Conservation (phyloP, 2,329 filamentous ascomycete genomes). For the Aspergillus ibericus region DNA sequence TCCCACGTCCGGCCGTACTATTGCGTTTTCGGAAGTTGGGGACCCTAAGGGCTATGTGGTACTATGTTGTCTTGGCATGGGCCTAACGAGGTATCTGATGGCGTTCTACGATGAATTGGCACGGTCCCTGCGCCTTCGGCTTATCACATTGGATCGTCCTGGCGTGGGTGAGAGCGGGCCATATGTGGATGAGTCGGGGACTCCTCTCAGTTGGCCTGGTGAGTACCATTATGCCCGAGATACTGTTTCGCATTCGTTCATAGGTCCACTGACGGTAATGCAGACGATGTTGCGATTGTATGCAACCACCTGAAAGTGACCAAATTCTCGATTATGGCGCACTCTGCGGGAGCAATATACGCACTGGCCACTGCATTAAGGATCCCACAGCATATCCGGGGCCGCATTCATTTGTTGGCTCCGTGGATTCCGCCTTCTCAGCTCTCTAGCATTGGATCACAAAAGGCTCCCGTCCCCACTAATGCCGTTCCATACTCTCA, state of each 20-base stretch:
- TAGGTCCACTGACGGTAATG: constrained; percentile 8
- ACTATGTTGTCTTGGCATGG: constrained; percentile 97
- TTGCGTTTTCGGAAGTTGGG: constrained; percentile 95
- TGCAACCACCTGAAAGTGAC: constrained; percentile 89
- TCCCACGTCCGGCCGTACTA: constrained; percentile 79
- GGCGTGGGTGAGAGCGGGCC: constrained; percentile 90
- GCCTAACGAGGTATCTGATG: constrained; percentile 89
- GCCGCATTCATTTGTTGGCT: constrained; percentile 88
- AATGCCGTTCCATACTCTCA: constrained; percentile 90
- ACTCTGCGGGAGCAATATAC: constrained; percentile 97
- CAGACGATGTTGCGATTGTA: constrained; percentile 85
- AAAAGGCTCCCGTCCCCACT: constrained; percentile 71
- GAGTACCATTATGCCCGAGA: constrained; percentile 38
- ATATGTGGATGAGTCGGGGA: constrained; percentile 77
- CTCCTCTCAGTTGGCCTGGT: constrained; percentile 93
- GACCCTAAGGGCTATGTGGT: constrained; percentile 89
- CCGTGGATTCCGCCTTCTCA: constrained; percentile 93
- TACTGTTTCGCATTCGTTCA: neutral
- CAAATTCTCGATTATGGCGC: constrained; percentile 93
- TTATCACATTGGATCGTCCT: constrained; percentile 92
- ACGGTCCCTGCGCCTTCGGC: constrained; percentile 77
- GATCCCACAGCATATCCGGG: constrained; percentile 93
- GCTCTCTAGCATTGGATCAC: constrained; percentile 75
- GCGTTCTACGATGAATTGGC: constrained; percentile 97
- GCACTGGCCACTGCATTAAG: constrained; percentile 90